phyloP scores from a whole-genome alignment of 495 filamentous ascomycete species.

The Neurospora terricola region DNA sequence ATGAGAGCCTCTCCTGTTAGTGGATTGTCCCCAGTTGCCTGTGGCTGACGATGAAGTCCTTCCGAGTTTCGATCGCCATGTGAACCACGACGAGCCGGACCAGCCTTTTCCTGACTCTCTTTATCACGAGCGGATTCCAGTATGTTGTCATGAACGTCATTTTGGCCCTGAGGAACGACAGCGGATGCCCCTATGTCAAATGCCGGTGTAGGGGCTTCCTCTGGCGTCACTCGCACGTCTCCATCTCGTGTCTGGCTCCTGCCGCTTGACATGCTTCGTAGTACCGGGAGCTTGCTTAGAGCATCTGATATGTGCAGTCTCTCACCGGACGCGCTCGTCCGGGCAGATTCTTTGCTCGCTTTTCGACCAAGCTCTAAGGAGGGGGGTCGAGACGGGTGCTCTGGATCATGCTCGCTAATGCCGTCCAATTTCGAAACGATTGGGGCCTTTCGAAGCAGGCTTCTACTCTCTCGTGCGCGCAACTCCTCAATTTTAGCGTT shows the following conservation, averaged over 20 bases:
- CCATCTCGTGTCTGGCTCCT: slow-evolving; percentile 23
- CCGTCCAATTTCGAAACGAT: slow-evolving; percentile 49
- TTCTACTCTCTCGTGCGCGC: slow-evolving; percentile 49
- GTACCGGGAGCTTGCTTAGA: neutral
- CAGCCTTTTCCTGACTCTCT: neutral
- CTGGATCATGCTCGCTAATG: slow-evolving; percentile 43
- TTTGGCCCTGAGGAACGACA: neutral
- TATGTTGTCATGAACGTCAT: neutral
- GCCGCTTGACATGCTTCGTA: slow-evolving; percentile 13
- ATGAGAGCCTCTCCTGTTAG: neutral
- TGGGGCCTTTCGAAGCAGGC: slow-evolving; percentile 45
- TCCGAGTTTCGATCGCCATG: neutral
- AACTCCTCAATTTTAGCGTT: slow-evolving; percentile 44
- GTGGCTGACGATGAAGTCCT: slow-evolving; percentile 13
- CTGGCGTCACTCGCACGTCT: neutral
- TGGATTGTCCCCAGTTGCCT: neutral
- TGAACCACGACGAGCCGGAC: neutral
- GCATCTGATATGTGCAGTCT: neutral
- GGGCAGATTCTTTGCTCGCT: slow-evolving; percentile 13
- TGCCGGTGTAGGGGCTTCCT: neutral
- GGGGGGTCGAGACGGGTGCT: slow-evolving; percentile 26
- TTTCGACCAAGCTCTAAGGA: slow-evolving; percentile 22
- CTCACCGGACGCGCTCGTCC: slow-evolving; percentile 4
- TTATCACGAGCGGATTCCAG: neutral
- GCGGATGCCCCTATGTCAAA: neutral